Evolutionary conservation across 2,329 filamentous ascomycete genomes (phyloP).

Genomic region (Coleophoma eucalyptorum): DNA sequence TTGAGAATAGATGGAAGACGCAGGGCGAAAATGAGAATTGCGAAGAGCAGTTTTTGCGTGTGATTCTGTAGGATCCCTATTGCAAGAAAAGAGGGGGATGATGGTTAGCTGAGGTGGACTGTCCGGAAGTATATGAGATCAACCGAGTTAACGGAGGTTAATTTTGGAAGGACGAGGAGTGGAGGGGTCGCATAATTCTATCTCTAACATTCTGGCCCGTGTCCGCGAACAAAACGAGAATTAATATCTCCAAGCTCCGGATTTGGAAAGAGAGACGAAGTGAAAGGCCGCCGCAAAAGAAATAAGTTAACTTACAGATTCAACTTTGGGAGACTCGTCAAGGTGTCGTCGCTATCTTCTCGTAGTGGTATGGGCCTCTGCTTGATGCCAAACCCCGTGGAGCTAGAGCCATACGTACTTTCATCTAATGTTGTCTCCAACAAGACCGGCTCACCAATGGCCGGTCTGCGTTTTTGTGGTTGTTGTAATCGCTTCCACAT

Average conservation of each 20-base stretch:
- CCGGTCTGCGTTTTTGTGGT: constrained; percentile 31
- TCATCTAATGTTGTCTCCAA: constrained; percentile 41
- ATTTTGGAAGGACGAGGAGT: background rate
- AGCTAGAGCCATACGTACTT: constrained; percentile 33
- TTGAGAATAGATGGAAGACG: constrained; percentile 61
- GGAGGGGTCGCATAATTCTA: background rate
- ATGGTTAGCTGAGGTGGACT: constrained; percentile 10
- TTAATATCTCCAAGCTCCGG: background rate
- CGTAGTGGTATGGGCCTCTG: constrained; percentile 13
- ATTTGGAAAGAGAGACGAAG: background rate
- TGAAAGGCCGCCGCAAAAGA: background rate
- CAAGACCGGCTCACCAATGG: constrained; percentile 39
- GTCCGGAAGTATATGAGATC: background rate
- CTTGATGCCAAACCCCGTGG: constrained; percentile 28
- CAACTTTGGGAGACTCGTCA: constrained; percentile 11
- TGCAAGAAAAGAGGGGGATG: background rate
- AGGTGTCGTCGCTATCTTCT: constrained; percentile 19
- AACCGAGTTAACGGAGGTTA: background rate
- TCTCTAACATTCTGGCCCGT: background rate
- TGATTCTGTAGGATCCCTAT: constrained; percentile 3
- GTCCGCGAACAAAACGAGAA: background rate
- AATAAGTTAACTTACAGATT: constrained; percentile 16
- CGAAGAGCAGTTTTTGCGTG: constrained; percentile 10
- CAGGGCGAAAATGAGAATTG: constrained; percentile 37
- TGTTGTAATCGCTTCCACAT: constrained; percentile 54